Evolutionary conservation across 1,284 basidiomycete species (phyloP).

Genomic region (Tilletia caries): DNA sequence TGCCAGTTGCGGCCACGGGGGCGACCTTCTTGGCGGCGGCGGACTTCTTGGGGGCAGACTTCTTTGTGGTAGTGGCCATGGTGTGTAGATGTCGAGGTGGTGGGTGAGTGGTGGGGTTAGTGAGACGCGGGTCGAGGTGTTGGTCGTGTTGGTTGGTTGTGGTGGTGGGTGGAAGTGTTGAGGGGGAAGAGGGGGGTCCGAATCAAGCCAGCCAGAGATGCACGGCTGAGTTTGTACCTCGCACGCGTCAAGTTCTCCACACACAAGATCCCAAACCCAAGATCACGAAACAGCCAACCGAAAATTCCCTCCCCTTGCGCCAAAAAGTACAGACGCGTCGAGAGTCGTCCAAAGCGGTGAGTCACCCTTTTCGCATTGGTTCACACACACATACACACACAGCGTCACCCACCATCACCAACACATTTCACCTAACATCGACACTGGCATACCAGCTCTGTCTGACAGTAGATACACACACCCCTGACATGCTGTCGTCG

Average conservation of each 20-base stretch:
- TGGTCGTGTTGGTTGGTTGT: neutral
- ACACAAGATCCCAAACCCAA: slow-evolving; percentile 3
- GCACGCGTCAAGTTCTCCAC: neutral
- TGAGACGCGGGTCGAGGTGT: neutral
- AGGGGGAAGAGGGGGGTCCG: slow-evolving; percentile 4
- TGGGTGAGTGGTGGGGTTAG: neutral
- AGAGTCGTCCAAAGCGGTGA: neutral
- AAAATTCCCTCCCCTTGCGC: neutral
- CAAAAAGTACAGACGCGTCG: neutral
- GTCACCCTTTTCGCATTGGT: slow-evolving; percentile 11
- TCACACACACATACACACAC: neutral
- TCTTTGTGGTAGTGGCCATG: slow-evolving; percentile 19
- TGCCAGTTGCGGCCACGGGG: slow-evolving; percentile 15
- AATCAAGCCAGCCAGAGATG: neutral
- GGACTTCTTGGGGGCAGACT: slow-evolving; percentile 42
- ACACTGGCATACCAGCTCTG: neutral
- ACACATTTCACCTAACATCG: neutral
- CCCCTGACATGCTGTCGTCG: neutral
- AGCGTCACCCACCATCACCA: neutral
- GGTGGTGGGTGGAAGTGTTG: slow-evolving; percentile 6
- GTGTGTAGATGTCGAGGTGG: neutral
- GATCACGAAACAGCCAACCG: neutral
- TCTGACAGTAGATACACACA: neutral
- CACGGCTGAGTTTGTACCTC: neutral
- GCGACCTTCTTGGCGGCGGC: slow-evolving; percentile 21